These are phyloP conservation scores for Fistulinella cinereoalba DNA, from an alignment of 1,284 basidiomycete species.

Conservation along the genomic window DNA sequence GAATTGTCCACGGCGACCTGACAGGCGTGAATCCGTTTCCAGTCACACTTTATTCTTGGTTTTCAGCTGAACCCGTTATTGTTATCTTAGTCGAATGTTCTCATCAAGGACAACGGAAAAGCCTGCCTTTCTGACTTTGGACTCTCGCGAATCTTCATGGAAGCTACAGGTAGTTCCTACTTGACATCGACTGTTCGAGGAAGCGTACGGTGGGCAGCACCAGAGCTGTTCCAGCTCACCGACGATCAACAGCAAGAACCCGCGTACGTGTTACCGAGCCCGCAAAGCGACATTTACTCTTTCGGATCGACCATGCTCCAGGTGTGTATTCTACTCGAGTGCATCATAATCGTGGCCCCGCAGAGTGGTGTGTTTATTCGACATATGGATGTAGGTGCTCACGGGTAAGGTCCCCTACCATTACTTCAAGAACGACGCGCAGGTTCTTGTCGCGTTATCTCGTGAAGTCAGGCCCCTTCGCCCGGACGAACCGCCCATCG, in stretches of 20 bases:
- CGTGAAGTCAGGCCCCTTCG: constrained; percentile 16
- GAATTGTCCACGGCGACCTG: constrained; percentile 25
- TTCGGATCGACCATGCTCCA: constrained; percentile 28
- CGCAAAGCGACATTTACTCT: constrained; percentile 24
- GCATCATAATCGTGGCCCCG: neutral
- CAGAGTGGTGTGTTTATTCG: neutral
- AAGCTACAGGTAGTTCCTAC: constrained; percentile 29
- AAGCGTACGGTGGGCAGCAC: constrained; percentile 30
- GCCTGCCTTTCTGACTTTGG: constrained; percentile 28
- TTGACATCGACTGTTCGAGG: constrained; percentile 28
- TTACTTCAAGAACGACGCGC: constrained; percentile 23
- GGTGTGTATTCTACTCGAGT: constrained; percentile 9
- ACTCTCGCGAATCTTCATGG: constrained; percentile 31
- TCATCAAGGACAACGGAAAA: constrained; percentile 29
- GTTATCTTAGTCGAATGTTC: constrained; percentile 29
- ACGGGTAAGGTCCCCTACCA: constrained; percentile 25
- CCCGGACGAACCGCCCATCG: constrained; percentile 9
- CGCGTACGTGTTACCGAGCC: neutral
- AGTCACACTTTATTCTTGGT: too few relatives aligned
- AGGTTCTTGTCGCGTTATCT: constrained; percentile 23
- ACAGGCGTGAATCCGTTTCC: constrained; percentile 18
- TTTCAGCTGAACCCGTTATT: too few relatives aligned
- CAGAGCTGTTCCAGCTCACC: constrained; percentile 21
- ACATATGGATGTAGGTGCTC: constrained; percentile 14
- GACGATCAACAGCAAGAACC: constrained; percentile 5